Base-by-base conservation (phyloP, 148 eudicot genomes). In the Euryodendron excelsum region DNA sequence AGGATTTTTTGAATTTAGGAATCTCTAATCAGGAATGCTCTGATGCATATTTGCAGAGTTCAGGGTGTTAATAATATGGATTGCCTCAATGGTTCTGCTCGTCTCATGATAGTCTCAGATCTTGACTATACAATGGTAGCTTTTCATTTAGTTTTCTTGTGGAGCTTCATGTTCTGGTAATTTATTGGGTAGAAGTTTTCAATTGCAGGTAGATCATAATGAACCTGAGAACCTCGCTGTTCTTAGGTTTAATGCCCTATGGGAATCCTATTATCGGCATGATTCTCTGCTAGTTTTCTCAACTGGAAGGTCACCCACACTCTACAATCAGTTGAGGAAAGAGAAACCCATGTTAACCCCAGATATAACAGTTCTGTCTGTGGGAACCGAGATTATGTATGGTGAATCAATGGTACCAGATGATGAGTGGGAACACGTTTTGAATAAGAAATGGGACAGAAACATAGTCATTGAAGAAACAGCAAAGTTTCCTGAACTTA, bases 271-370 rank as follows among this genome's bases (percentile, higher is more conserved):
- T 39, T 90, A 90, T 81, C 89, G 94, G 33, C 90, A 81, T 44
- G 94, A 90, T 85, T 90, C 94, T 59, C 83, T 90, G 73, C 72
- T 90, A 71, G 94, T 90, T 66, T 90, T 90, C 77, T 90, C 94
- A 4, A 90, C 94, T 28, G 94, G 94, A 48, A 81, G 94, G 80
- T 90, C 94, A 1, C 89, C 88, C 20, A 89, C 90, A 10, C 88
- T 90, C 23, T 90, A 90, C 79, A 87, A 88, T 78, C 82, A 88
- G 72, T 72, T 90, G 80, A 87, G 94, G 88, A 87, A 84, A 31
- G 91, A 90, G 80, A 90, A 90, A 55, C 94, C 94, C 21, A 84
- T 90, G 90, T 64, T 90, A 83, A 90, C 94, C 25, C 94, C 94
- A 8, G 94, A 90, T 82, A 85, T 90, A 56, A 89, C 94, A 21